Evolutionary conservation across 2,329 filamentous ascomycete species (phyloP), one percentile per base, ranked within the genome.

Genomic region (Ascomycota sp.): DNA sequence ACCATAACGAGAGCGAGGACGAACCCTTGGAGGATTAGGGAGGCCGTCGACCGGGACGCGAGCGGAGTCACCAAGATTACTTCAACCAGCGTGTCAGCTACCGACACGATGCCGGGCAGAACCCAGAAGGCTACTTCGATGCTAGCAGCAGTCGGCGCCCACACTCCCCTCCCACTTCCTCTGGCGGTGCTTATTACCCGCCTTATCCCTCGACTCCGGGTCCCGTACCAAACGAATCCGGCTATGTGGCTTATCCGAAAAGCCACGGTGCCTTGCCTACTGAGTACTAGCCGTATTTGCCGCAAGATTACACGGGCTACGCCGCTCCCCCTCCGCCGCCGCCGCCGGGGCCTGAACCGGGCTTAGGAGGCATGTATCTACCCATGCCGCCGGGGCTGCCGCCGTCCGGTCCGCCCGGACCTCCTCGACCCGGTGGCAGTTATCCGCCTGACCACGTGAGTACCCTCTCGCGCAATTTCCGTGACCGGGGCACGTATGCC

Each of bases 141-240:
- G 42, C 49, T 30, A 42, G 44, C 23, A 43, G 46, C 15, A 12
- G 21, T 29, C 43, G 44, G 24, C 53, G 51, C 8, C 47, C 53
- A 4, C 52, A 55, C 5, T 65, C 62, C 3, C 62, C 61, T 1
- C 56, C 59, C 3, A 59, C 53, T 31, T 60, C 60, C 4, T 65
- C 61, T 3, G 62, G 61, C n/a, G 61, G 61, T 9, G 55, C 56
- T 11, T 63, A 54, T 40, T 63, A 59, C 34, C 56, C 55, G 3
- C 55, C 56, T 3, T 54, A 55, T 28, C 51, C 52, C 6, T 40
- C 35, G 32, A 53, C 34, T 17, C 48, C 37, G 22, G 43, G 40
- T 29, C 38, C 38, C 3, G 33, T 36, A 8, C 30, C 30, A 8
- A 34, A 31, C 23, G 35, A 23, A 19, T 27, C 28, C 26, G 27